Percentiles rank a stretch among this genome's conserved stretches.
phyloP scores from a whole-genome alignment of 768 basidiomycete species.

The Phylloporus sp. region DNA sequence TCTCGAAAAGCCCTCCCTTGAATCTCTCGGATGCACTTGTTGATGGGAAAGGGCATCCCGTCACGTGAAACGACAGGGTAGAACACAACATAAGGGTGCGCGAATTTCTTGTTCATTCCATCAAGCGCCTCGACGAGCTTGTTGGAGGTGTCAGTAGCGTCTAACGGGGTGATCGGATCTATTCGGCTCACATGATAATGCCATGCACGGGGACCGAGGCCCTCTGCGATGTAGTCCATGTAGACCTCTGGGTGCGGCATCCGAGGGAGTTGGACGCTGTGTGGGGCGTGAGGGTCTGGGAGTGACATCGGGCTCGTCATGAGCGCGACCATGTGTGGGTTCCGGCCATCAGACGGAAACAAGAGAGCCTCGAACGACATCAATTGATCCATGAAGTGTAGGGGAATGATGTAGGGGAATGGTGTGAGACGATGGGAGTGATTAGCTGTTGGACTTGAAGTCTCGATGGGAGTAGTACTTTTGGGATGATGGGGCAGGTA shows the following conservation, averaged over 20 bases:
- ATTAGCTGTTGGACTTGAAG: conserved; percentile 11
- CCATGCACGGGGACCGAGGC: conserved; percentile 63
- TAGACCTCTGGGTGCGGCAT: conserved; percentile 81
- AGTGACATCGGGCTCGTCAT: conserved; percentile 61
- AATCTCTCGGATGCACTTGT: conserved; percentile 70
- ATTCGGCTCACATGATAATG: conserved; percentile 56
- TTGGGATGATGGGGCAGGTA: conserved; percentile 13
- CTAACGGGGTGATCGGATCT: conserved; percentile 12
- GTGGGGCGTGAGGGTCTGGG: conserved; percentile 41
- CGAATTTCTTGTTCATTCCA: conserved; percentile 74
- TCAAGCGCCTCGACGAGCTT: conserved; percentile 73
- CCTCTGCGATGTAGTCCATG: conserved; percentile 83
- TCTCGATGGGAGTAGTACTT: conserved; percentile 21
- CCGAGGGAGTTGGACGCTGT: conserved; percentile 45
- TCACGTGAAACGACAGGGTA: conserved; percentile 73
- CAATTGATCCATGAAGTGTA: conserved; percentile 70
- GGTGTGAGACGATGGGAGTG: too few species aligned
- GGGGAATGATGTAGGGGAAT: too few species aligned
- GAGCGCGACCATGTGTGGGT: conserved; percentile 65
- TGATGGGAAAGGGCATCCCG: conserved; percentile 77
- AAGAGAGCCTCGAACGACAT: conserved; percentile 65
- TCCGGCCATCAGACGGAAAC: conserved; percentile 73
- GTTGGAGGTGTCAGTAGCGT: conserved; percentile 15
- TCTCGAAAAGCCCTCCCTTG: conserved; percentile 61
- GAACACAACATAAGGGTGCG: conserved; percentile 76